Conservation (phyloP, 768 basidiomycete species). For the Collybiopsis luxurians region DNA sequence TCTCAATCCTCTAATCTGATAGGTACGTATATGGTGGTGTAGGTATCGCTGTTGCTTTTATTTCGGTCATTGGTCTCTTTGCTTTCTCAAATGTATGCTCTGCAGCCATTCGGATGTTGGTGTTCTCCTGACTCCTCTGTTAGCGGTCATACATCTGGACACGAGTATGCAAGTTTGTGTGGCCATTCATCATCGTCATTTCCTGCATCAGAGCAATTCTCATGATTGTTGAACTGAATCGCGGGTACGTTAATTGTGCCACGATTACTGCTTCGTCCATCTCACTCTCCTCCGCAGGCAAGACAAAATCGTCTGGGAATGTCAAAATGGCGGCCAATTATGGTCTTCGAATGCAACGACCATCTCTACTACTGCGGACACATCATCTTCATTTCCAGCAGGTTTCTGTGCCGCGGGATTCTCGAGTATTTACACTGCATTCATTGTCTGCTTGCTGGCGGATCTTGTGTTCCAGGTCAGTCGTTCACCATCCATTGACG, state of each 20-base stretch:
- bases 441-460: conserved; percentile 58
- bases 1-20: conserved; percentile 1
- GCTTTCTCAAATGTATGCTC: conserved; percentile 62
- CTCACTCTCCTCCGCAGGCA: conserved; percentile 36
- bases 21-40: conserved; percentile 75
- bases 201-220: conserved; percentile 61
- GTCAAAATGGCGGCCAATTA: conserved; percentile 65
- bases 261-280: conserved; percentile 15
- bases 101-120: neutral
- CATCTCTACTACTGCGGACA: conserved; percentile 32
- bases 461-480: conserved; percentile 68
- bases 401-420: conserved; percentile 62
- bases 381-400: conserved; percentile 41
- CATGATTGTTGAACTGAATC: conserved; percentile 72
- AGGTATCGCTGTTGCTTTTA: conserved; percentile 47
- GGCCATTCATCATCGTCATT: conserved; percentile 70
- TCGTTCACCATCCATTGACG: conserved; percentile 17
- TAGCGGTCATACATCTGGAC: conserved; percentile 72
- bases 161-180: conserved; percentile 60
- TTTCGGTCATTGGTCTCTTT: conserved; percentile 51
- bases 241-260: conserved; percentile 48
- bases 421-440: conserved; percentile 57
- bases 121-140: conserved; percentile 3
- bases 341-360: conserved; percentile 47
- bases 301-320: conserved; percentile 71